Percentiles rank a stretch among this genome's conserved stretches.
Evolutionary conservation across 2,329 filamentous ascomycete genomes (phyloP).

Genomic region (Penicillium thymicola): DNA sequence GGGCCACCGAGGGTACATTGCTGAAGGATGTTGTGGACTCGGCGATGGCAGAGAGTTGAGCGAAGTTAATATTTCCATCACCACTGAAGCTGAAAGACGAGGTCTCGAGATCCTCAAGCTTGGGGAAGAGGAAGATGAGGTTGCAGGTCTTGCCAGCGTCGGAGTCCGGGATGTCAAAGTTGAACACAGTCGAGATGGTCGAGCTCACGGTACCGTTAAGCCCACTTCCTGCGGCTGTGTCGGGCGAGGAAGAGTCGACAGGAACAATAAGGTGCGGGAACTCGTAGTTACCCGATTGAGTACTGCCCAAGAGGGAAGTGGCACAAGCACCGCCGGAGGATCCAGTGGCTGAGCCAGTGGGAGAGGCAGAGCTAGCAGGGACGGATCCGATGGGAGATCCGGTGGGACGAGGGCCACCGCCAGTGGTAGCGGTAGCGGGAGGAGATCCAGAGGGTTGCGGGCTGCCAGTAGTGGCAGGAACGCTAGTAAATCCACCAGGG

Average conservation of each 20-base stretch:
- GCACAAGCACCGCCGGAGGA: constrained; percentile 39
- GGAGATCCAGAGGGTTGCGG: background rate
- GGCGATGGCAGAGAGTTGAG: constrained; percentile 48
- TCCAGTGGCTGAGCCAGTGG: constrained; percentile 11
- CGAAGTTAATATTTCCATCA: constrained; percentile 54
- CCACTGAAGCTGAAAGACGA: constrained; percentile 57
- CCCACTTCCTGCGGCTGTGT: constrained; percentile 52
- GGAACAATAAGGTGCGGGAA: constrained; percentile 63
- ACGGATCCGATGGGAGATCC: constrained; percentile 7
- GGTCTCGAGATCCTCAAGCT: constrained; percentile 55
- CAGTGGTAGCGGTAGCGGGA: background rate
- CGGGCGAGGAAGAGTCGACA: constrained; percentile 54
- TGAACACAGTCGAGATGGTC: constrained; percentile 59
- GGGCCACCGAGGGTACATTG: constrained; percentile 48
- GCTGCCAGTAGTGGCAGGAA: background rate
- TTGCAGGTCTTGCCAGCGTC: constrained; percentile 60
- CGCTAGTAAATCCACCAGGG: background rate
- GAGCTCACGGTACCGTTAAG: constrained; percentile 56
- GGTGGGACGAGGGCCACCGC: constrained; percentile 1
- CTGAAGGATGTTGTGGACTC: constrained; percentile 52
- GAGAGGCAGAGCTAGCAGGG: constrained; percentile 11
- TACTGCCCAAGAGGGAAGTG: constrained; percentile 41
- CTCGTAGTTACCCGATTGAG: constrained; percentile 49
- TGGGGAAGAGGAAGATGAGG: constrained; percentile 64
- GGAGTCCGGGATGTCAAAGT: constrained; percentile 61